Base-by-base conservation (phyloP, 1,284 basidiomycete genomes). In the Apiotrichum mycotoxinovorans region DNA sequence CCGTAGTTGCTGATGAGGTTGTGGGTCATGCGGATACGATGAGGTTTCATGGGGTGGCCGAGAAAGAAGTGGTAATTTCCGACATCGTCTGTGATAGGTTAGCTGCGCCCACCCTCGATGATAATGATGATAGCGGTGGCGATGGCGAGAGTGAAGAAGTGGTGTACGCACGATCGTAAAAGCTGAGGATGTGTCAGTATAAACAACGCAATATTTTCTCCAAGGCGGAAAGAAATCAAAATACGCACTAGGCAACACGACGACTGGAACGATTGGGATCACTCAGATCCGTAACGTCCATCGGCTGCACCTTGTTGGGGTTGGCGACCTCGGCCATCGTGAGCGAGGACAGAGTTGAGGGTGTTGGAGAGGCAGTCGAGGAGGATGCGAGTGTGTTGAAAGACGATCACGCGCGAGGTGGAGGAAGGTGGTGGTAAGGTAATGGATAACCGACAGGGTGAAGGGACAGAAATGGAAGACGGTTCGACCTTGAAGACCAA, bases 21-120 rank as follows among this genome's bases (percentile, higher is more conserved):
- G 75, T 98, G 92, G 0, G 94, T 90, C 77, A 97, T 88, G 44
- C 87, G 83, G 80, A 96, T 93, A 46, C 93, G 83, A 72, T 94
- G 91, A 0, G 94, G 94, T 76, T 96, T 96, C 91, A 97, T 96
- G 37, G 88, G 88, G 68, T 95, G 91, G 2, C 87, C 87, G 38
- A 88, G 80, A 46, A 91, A 91, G 73, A 94, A 96, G 15, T 88
- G 89, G 64, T 74, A 77, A 58, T 77, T 76, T 22, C 75, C 74
- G 12, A 75, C 76, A 59, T 78, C 76, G 43, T 63, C 63, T 65
- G 51, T 11, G 20, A 10, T 47, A 18, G 27, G 55, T 38, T 20
- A 33, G n/a, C 17, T 3, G 2, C n/a, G 22, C 10, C n/a, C n/a
- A n/a, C n/a, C 12, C 15, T 50, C 35, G 33, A 51, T 3, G 5